Conservation (phyloP, 345 rosid species). For the Heritiera fomes region DNA sequence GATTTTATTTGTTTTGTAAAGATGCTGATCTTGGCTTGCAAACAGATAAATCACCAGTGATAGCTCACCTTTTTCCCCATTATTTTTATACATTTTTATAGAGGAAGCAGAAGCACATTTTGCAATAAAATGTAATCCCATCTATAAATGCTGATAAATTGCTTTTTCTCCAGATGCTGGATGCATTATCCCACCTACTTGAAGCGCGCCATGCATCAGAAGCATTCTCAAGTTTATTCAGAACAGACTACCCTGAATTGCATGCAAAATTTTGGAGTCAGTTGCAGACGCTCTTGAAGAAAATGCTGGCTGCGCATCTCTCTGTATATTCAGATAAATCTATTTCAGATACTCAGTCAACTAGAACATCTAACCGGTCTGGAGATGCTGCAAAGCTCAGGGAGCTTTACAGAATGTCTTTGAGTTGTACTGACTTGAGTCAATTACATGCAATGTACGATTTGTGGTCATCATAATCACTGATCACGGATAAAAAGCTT, state of each 20-base stretch:
- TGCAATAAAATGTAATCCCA: neutral
- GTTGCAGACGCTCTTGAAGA: constrained; percentile 67
- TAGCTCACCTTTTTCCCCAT: neutral
- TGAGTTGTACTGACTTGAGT: constrained; percentile 51
- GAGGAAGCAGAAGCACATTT: neutral
- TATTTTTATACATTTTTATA: neutral
- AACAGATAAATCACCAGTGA: neutral
- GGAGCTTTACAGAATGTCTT: constrained; percentile 75
- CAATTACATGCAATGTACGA: constrained; percentile 59
- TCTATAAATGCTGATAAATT: neutral
- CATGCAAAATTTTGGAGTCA: constrained; percentile 70
- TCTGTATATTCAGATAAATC: constrained; percentile 41
- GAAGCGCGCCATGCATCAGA: constrained; percentile 58
- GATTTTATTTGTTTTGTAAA: neutral
- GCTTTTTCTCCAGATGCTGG: constrained; percentile 61
- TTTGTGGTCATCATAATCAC: constrained; percentile 56
- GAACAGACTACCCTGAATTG: constrained; percentile 44
- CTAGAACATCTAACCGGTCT: constrained; percentile 33
- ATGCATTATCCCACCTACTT: constrained; percentile 64
- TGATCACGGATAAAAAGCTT: neutral
- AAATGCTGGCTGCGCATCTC: constrained; percentile 52
- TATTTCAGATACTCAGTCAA: constrained; percentile 25
- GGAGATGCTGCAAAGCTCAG: constrained; percentile 63
- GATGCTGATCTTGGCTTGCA: neutral
- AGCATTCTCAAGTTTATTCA: constrained; percentile 35